Conservation (phyloP, 805 yeast genomes). For the Ascoidea asiatica region DNA sequence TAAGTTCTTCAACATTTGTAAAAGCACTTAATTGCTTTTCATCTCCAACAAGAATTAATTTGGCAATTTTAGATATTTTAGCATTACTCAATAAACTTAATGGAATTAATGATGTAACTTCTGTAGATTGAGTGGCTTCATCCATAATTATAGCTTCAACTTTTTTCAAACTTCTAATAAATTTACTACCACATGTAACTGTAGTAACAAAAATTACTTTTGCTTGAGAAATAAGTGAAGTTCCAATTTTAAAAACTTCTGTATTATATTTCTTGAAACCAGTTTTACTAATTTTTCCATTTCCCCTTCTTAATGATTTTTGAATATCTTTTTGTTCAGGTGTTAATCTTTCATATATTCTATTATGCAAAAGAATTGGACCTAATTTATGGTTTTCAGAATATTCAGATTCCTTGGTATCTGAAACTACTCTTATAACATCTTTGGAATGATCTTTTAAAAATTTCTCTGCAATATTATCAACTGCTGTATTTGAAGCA, state of each 20-base stretch:
- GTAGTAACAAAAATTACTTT: slow-evolving; percentile 62
- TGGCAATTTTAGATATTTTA: slow-evolving; percentile 51
- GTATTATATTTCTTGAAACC: slow-evolving; percentile 37
- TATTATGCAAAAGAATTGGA: slow-evolving; percentile 51
- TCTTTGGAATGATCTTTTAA: slow-evolving; percentile 34
- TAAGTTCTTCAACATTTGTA: slow-evolving; percentile 52
- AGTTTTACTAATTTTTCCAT: slow-evolving; percentile 27
- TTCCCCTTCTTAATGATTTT: slow-evolving; percentile 29
- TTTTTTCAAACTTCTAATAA: slow-evolving; percentile 37
- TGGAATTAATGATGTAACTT: slow-evolving; percentile 59
- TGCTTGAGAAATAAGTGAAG: slow-evolving; percentile 44
- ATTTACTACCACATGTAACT: slow-evolving; percentile 58
- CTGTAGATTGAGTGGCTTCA: slow-evolving; percentile 69
- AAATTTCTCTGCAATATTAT: slow-evolving; percentile 61
- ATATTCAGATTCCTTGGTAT: slow-evolving; percentile 50
- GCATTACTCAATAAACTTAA: slow-evolving; percentile 56
- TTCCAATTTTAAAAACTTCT: slow-evolving; percentile 29
- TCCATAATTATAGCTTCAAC: slow-evolving; percentile 65
- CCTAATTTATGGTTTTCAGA: slow-evolving; percentile 40
- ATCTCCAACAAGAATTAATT: slow-evolving; percentile 63
- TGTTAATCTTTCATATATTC: slow-evolving; percentile 37
- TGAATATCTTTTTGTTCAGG: slow-evolving; percentile 27
- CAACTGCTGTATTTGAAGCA: slow-evolving; percentile 65
- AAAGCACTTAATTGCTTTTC: slow-evolving; percentile 64
- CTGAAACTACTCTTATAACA: slow-evolving; percentile 44